Base-by-base conservation (phyloP, 2,329 filamentous ascomycete genomes). In the Microascus cirrosus region DNA sequence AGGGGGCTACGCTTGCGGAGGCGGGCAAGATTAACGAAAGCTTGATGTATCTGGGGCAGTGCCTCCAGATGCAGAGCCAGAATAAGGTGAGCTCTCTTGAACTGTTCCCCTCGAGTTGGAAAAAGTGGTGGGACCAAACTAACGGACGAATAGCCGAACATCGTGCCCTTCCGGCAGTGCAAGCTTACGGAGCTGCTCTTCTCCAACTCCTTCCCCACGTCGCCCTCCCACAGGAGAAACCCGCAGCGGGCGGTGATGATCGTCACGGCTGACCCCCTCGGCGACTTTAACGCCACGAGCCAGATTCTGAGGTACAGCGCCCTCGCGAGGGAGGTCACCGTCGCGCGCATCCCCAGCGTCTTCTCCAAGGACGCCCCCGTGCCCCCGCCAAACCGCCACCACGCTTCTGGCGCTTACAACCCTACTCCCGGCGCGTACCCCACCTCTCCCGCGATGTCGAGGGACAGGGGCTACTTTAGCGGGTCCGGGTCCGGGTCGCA, bases 21-120 rank as follows among this genome's bases (percentile, higher is more conserved):
- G 94, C 93, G 39, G 94, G 94, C 57, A 97, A 97, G 74, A 99
- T 99, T 69, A 99, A 99, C 67, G 92, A 96, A 71, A 95, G 90
- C 67, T 75, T 99, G 67, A 99, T 99, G 94, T 97, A 96, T 69
- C 80, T 99, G 1, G 94, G 94, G 0, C 94, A 97, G 68, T 99
- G 94, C 68, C 80, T 99, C 65, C 93, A 97, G 69, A 93, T 96
- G 79, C 93, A 96, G 69, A 92, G 87, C 60, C 90, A 93, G 13
- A 83, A 80, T 67, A 93, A 90, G 81, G 88, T 89, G 77, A 53
- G 68, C 60, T 32, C 28, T 8, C n/a, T 11, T 2, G 22, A 48
- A 11, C 42, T 3, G 3, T 18, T n/a, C 39, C 39, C 13, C 6
- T 15, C 25, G n/a, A n/a, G n/a, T n/a, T n/a, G n/a, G n/a, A n/a